These are phyloP conservation scores for Danielozyma ontarioensis DNA, from an alignment of 805 yeast species.

Conservation along the genomic window DNA sequence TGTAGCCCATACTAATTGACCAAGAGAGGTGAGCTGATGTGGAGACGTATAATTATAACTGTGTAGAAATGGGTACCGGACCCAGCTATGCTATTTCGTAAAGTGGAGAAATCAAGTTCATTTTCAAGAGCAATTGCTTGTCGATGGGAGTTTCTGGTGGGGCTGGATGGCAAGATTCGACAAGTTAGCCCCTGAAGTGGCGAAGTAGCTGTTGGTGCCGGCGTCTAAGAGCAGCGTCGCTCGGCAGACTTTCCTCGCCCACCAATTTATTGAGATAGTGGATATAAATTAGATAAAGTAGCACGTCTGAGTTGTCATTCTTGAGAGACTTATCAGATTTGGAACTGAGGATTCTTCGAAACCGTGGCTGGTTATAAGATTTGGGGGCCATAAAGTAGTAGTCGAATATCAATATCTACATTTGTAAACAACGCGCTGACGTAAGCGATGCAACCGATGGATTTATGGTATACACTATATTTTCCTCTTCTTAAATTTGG, in stretches of 20 bases:
- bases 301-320: slow-evolving; percentile 37
- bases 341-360: neutral
- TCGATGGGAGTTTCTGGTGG: no score
- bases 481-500: neutral
- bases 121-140: no score
- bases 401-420: no score
- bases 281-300: slow-evolving; percentile 44
- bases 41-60: no score
- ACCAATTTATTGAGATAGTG: slow-evolving; percentile 40
- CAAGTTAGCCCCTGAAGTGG: slow-evolving; percentile 37
- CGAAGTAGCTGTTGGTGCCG: slow-evolving; percentile 28
- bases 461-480: no score
- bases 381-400: no score
- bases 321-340: slow-evolving; percentile 9
- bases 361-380: neutral
- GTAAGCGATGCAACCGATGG: neutral
- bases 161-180: no score
- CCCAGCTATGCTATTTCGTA: no score
- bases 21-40: no score
- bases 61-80: no score
- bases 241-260: slow-evolving; percentile 24
- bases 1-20: no score
- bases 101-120: no score
- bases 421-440: neutral
- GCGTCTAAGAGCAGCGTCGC: slow-evolving; percentile 35